A percentile compares a stretch with the other conserved stretches of the same genome.
Conservation (phyloP, 176 grass and related monocot species). For the Cocos nucifera region DNA sequence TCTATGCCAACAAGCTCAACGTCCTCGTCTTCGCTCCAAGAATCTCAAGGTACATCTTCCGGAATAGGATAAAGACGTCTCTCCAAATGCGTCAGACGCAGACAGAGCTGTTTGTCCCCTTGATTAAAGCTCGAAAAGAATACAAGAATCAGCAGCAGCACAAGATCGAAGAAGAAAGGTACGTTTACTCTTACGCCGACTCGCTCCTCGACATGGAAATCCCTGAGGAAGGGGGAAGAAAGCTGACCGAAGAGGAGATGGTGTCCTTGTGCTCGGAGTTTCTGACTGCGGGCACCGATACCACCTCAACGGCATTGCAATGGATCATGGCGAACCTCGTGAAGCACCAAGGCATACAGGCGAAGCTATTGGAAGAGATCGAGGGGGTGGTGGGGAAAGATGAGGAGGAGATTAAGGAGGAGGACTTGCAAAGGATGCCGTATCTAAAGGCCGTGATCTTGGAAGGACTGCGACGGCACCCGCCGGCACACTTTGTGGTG, state of each 20-base stretch:
- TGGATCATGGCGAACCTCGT: slow-evolving; percentile 76
- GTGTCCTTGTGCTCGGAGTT: slow-evolving; percentile 50
- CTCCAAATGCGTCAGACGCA: slow-evolving; percentile 19
- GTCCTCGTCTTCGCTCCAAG: slow-evolving; percentile 40
- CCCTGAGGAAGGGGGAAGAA: slow-evolving; percentile 24
- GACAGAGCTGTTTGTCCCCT: slow-evolving; percentile 28
- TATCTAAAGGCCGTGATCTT: slow-evolving; percentile 56
- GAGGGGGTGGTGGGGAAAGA: background rate
- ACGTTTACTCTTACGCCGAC: slow-evolving; percentile 25
- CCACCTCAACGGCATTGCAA: slow-evolving; percentile 35
- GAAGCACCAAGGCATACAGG: slow-evolving; percentile 23
- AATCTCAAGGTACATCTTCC: slow-evolving; percentile 41
- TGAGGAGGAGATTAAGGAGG: slow-evolving; percentile 2
- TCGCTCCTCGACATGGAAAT: slow-evolving; percentile 25
- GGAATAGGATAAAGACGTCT: slow-evolving; percentile 8
- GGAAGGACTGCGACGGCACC: slow-evolving; percentile 52
- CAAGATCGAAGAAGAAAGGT: background rate
- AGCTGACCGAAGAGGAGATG: slow-evolving; percentile 26
- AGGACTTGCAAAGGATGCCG: slow-evolving; percentile 23
- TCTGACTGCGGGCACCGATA: slow-evolving; percentile 36
- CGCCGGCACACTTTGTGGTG: slow-evolving; percentile 40
- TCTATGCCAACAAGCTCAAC: slow-evolving; percentile 12
- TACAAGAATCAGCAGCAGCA: background rate
- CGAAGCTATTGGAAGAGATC: slow-evolving; percentile 34
- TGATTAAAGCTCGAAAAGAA: slow-evolving; percentile 10